Base-by-base conservation (phyloP, 2,329 filamentous ascomycete species). In the Paraphaeosphaeria sporulosa region DNA sequence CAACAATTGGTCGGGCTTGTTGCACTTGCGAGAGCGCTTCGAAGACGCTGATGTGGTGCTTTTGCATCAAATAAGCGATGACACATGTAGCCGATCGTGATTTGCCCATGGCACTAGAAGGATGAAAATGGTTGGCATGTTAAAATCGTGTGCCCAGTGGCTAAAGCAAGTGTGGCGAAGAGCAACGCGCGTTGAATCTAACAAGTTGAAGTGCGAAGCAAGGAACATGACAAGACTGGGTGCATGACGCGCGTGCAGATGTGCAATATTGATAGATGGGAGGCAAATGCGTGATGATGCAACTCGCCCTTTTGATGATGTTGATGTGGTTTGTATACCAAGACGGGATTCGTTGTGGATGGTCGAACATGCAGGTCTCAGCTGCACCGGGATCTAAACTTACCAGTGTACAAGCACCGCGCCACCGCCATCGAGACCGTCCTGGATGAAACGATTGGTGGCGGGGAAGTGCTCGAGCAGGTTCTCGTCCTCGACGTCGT, bases 401-500 rank as follows among this genome's bases (percentile, higher is more conserved):
- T 76, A 91, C 88, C 89, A 92, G 79, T 91, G 89, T 66, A 91
- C 86, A 62, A 91, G 81, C 42, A 91, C 88, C 55, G 85, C 85
- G 57, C 85, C 87, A 58, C 83, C 82, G 61, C 80, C 79, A 70
- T 86, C 81, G 54, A 98, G 81, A 1, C 88, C 94, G 44, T 88
- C 82, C 69, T 94, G 87, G 68, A 98, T 97, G 78, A 97, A 99
- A 50, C 84, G 85, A 69, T 95, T 91, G 58, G 90, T 90, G 55
- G 83, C 83, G 7, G 93, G 87, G 62, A 98, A 90, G 77, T 96
- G 89, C 63, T 91, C 86, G 19, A 98, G 81, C 54, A 98, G 79
- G 78, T 99, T 92, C 68, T 94, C 90, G 72, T 97, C 93, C 21
- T 94, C 92, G 54, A 94, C 87, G 81, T 99, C 95, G 77, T 98